Percentiles rank a stretch among this genome's conserved stretches.
Conservation (phyloP, 164 flowering plant species). For the Tinospora cordifolia region DNA sequence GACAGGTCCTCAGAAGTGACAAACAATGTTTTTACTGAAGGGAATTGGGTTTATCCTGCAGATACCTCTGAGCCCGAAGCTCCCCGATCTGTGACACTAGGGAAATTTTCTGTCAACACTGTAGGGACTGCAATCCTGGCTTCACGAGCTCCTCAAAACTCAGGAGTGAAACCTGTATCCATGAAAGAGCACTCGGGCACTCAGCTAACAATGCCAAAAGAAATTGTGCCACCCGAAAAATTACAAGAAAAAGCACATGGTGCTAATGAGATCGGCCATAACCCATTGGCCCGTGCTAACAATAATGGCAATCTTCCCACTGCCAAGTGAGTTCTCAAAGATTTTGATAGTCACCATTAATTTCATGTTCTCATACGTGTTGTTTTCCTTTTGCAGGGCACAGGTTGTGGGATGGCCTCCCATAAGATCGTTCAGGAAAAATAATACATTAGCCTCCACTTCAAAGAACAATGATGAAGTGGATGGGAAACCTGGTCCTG, state of each 20-base stretch:
- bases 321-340: conserved; percentile 58
- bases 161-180: conserved; percentile 18
- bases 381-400: conserved; percentile 47
- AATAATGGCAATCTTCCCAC: conserved; percentile 53
- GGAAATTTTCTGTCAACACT: conserved; percentile 31
- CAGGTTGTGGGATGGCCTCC: conserved; percentile 99
- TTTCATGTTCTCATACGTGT: conserved; percentile 4
- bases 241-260: conserved; percentile 33
- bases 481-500: conserved; percentile 74
- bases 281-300: conserved; percentile 26
- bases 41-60: conserved; percentile 53
- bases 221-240: conserved; percentile 33
- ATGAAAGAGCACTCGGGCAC: conserved; percentile 38
- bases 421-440: conserved; percentile 74
- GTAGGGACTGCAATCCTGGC: conserved; percentile 21
- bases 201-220: conserved; percentile 33
- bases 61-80: conserved; percentile 30
- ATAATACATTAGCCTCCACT: conserved; percentile 61
- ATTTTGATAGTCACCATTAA: neutral
- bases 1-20: conserved; percentile 50
- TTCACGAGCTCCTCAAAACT: conserved; percentile 20
- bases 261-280: conserved; percentile 18
- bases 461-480: conserved; percentile 81
- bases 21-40: conserved; percentile 29
- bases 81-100: conserved; percentile 35